Evolutionary conservation across 768 basidiomycete species (phyloP).

Genomic region (Austroboletus eburneus): DNA sequence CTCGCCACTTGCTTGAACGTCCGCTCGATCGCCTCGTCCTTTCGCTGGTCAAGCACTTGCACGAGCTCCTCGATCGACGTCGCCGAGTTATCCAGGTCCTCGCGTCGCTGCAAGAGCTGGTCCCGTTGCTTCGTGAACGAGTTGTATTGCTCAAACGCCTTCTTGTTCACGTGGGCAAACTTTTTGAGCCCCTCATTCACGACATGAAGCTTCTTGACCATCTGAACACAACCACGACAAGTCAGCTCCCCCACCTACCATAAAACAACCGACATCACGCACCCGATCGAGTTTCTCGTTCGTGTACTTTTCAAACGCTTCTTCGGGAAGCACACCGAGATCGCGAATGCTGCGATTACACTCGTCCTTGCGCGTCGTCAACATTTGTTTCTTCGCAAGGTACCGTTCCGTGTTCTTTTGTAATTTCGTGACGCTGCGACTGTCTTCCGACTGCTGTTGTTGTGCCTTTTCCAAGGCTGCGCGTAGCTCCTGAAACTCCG

Average conservation of each 20-base stretch:
- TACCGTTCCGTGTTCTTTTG: constrained; percentile 97
- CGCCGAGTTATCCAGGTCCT: constrained; percentile 89
- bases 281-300: constrained; percentile 86
- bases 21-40: constrained; percentile 97
- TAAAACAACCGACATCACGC: constrained; percentile 21
- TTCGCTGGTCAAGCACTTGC: constrained; percentile 89
- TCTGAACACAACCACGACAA: constrained; percentile 39
- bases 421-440: constrained; percentile 79
- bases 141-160: constrained; percentile 97
- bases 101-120: constrained; percentile 77
- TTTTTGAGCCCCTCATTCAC: constrained; percentile 94
- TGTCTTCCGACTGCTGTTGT: constrained; percentile 81
- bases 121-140: constrained; percentile 98
- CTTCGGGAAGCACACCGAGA: constrained; percentile 93
- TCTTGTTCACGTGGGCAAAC: constrained; percentile 98
- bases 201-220: constrained; percentile 88
- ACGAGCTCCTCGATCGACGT: constrained; percentile 90
- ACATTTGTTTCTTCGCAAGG: constrained; percentile 86
- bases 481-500: constrained; percentile 64
- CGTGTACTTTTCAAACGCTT: constrained; percentile 94
- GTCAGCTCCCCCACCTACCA: constrained; percentile 1
- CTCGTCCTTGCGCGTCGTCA: constrained; percentile 82
- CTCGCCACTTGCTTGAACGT: constrained; percentile 98
- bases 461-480: constrained; percentile 69
- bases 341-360: constrained; percentile 95